phyloP scores from a whole-genome alignment of 129 eudicot species.

The Cynara cardunculus region DNA sequence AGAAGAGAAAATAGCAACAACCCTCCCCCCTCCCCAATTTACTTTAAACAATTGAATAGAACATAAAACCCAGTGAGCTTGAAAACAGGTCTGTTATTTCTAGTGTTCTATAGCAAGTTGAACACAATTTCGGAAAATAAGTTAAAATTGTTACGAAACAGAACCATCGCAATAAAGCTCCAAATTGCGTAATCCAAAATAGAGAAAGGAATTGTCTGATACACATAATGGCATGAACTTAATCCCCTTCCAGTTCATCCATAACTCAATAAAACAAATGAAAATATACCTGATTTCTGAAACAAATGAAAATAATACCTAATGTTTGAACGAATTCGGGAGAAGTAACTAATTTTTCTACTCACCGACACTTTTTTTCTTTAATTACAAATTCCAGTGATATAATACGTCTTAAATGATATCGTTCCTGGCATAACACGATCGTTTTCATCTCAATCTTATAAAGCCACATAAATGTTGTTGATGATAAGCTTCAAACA shows the following conservation, averaged over 20 bases:
- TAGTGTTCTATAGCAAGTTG: not conserved
- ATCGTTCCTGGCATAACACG: not conserved
- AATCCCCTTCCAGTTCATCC: not conserved
- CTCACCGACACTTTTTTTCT: conserved; percentile 13
- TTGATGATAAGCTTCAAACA: not conserved
- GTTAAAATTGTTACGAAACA: not conserved
- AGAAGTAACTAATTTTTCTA: not conserved
- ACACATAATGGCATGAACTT: not conserved
- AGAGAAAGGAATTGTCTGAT: not conserved
- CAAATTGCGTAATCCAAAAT: not conserved
- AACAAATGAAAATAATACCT: not conserved
- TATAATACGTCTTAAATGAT: not conserved
- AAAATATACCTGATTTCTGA: not conserved
- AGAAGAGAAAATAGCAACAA: not conserved
- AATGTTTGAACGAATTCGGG: not conserved
- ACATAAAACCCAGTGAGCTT: not conserved
- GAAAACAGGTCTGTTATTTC: not conserved
- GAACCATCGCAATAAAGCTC: not conserved
- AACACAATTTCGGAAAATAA: not conserved
- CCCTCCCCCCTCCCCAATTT: not conserved
- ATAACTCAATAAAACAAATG: not conserved
- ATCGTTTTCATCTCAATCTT: not conserved
- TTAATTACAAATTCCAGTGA: not conserved
- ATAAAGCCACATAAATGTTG: not conserved
- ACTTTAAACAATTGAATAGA: not conserved